phyloP scores from a whole-genome alignment of 768 basidiomycete genomes.

The Leccinum arenicola region DNA sequence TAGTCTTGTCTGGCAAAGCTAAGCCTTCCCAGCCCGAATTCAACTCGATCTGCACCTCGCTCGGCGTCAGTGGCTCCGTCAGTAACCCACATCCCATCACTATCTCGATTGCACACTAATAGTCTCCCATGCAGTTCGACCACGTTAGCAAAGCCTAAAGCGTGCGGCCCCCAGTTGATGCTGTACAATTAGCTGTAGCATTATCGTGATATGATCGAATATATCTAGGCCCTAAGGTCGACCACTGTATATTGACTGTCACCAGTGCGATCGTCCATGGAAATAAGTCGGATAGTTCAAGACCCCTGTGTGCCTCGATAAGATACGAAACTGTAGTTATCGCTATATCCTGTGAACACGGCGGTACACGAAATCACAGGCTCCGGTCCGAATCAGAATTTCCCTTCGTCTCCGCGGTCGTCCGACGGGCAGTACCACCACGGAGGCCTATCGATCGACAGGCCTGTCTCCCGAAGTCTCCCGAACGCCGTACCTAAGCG shows the following conservation, averaged over 20 bases:
- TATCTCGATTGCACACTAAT: background rate
- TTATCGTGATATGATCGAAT: background rate
- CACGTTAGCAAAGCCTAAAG: background rate
- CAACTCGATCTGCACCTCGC: constrained; percentile 39
- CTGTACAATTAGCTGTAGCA: constrained; percentile 15
- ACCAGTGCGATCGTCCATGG: background rate
- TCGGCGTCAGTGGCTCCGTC: constrained; percentile 41
- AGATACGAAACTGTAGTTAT: background rate
- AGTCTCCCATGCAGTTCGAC: background rate
- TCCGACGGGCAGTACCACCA: background rate
- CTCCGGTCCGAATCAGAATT: background rate
- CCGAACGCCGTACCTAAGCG: background rate
- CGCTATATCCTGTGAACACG: background rate
- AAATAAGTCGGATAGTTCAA: background rate
- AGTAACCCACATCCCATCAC: background rate
- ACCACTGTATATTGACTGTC: background rate
- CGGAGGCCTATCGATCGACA: background rate
- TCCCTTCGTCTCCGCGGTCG: background rate
- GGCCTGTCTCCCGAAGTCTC: background rate
- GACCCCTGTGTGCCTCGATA: background rate
- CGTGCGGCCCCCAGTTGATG: background rate
- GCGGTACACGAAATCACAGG: background rate
- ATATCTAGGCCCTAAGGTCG: constrained; percentile 1
- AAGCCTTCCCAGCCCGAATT: constrained; percentile 51
- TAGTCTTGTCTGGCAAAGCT: constrained; percentile 47